Percentiles rank a stretch among this genome's conserved stretches.
Evolutionary conservation across 2,329 filamentous ascomycete species (phyloP).

Genomic region (Neobulgaria alba): DNA sequence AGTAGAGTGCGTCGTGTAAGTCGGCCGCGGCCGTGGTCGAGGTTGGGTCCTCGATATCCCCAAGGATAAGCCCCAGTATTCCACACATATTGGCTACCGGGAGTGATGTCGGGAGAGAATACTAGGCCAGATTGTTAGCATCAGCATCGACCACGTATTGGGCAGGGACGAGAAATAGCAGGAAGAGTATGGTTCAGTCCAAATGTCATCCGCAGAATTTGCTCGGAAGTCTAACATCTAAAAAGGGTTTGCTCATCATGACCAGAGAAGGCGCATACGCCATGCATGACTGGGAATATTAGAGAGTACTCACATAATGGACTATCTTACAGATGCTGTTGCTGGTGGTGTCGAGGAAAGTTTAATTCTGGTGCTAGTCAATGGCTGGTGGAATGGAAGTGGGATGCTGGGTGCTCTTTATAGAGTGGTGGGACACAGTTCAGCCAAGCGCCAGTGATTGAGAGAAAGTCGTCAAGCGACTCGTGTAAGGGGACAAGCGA

Average conservation of each 20-base stretch:
- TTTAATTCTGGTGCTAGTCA: background rate
- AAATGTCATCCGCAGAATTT: slow-evolving; percentile 19
- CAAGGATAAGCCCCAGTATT: slow-evolving; percentile 52
- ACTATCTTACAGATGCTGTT: background rate
- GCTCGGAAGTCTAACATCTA: slow-evolving; percentile 27
- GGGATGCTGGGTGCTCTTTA: background rate
- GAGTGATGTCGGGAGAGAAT: background rate
- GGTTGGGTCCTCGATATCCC: slow-evolving; percentile 40
- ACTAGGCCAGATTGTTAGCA: background rate
- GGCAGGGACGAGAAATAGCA: slow-evolving; percentile 2
- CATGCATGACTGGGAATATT: background rate
- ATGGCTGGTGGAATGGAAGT: background rate
- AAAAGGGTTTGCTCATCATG: slow-evolving; percentile 22
- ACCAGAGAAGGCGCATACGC: slow-evolving; percentile 3
- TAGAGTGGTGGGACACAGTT: background rate
- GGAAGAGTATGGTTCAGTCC: slow-evolving; percentile 14
- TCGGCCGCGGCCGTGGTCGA: slow-evolving; percentile 49
- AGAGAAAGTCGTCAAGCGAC: background rate
- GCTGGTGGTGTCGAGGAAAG: background rate
- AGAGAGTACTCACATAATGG: background rate
- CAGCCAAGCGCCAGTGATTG: background rate
- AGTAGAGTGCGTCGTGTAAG: slow-evolving; percentile 63
- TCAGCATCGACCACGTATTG: slow-evolving; percentile 7
- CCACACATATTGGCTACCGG: slow-evolving; percentile 46
- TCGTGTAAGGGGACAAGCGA: background rate